Base-by-base conservation (phyloP, 2,329 filamentous ascomycete genomes). In the Mycosphaerella arachidis region DNA sequence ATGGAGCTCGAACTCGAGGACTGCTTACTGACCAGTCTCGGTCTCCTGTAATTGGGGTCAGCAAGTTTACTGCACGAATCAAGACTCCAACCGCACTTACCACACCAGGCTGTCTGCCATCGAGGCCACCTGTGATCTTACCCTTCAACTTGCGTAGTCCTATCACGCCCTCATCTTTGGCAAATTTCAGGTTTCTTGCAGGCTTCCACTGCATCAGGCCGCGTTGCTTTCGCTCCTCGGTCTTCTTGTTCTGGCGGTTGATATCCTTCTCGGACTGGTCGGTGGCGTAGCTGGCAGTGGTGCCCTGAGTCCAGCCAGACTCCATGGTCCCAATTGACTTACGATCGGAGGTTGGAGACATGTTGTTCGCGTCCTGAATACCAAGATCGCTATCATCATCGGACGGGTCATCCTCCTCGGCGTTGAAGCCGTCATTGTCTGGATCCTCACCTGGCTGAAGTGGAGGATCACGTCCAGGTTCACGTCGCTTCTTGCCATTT, bases 201-300 rank as follows among this genome's bases (percentile, higher is more conserved):
- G 93, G 92, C 70, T 87, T 90, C 92, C 92, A 97, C 74, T 97
- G 93, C 91, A 97, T 96, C 71, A 96, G 70, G 0, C 93, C 93
- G 10, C 92, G 83, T 67, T 97, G 92, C 76, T 92, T 91, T 0
- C 92, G 84, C 73, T 92, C 88, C 72, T 97, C 81, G 50, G 78
- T 77, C 52, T 89, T 86, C 63, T 88, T 85, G 71, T 87, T 91
- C 63, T 86, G 82, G 58, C 81, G 80, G 68, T 85, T 86, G 72
- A 88, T 85, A 24, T 87, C 82, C 71, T 86, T 86, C 71, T 62
- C 65, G 18, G 67, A 65, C 62, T 67, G 63, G 24, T 43, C 59
- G 7, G 61, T 63, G 48, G 64, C 62, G 9, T 58, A 58, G 27
- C 70, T 72, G 24, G 68, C 66, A 40, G 60, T 65, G 6, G 72